These are phyloP conservation scores for Nicotiana sylvestris DNA, from an alignment of 257 asterid species.

Conservation along the genomic window DNA sequence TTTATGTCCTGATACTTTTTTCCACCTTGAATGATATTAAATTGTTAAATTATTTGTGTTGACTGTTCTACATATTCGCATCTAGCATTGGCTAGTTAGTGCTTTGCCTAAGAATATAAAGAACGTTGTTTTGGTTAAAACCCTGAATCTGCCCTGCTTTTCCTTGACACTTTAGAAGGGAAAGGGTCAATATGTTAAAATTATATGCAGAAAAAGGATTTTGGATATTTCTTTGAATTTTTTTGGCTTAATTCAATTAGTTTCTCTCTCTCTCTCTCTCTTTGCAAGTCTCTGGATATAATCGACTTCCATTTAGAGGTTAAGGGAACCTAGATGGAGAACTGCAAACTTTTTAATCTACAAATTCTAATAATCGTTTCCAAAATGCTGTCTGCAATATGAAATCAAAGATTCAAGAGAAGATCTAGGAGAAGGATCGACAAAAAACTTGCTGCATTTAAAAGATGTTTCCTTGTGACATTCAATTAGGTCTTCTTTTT, in stretches of 20 bases:
- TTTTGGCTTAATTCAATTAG: neutral
- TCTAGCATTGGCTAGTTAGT: neutral
- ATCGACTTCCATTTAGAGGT: neutral
- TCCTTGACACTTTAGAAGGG: neutral
- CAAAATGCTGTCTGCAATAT: neutral
- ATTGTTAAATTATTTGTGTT: neutral
- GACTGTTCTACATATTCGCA: neutral
- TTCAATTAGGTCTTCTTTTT: neutral
- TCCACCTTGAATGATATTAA: neutral
- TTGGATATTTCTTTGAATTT: neutral
- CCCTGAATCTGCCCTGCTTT: neutral
- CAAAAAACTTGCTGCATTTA: neutral
- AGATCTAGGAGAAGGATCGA: slow-evolving; percentile 1
- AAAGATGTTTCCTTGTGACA: neutral
- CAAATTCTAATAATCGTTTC: neutral
- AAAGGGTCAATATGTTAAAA: neutral
- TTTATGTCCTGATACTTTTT: neutral
- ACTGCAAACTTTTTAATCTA: neutral
- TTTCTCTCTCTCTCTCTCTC: neutral
- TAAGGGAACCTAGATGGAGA: neutral
- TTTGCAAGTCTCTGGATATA: neutral
- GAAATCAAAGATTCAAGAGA: neutral
- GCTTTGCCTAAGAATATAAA: neutral
- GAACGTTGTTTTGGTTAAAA: neutral
- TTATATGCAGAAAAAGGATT: neutral